Evolutionary conservation across 805 yeast species (phyloP), one percentile per base, ranked within the genome.

Genomic region (Zygosaccharomyces gambellarensis): DNA sequence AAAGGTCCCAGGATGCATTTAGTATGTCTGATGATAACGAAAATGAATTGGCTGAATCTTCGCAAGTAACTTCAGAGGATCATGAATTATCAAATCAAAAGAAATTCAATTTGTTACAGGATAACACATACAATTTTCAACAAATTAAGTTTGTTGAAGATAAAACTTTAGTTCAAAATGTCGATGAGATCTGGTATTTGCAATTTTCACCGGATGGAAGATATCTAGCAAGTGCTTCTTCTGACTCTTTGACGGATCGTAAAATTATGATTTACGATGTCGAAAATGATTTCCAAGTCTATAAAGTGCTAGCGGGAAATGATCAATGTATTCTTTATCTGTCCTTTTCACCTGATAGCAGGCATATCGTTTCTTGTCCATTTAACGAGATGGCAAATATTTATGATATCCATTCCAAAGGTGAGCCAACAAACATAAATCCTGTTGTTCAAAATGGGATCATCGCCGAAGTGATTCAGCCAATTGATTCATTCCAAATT

Each of bases 101-200:
- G 7, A 52, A 48, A 22, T 58, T 54, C 39, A 57, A 59, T 40
- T 39, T 59, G 27, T 45, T 59, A 12, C 60, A 61, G 27, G 58
- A 53, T 42, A 54, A 58, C 45, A 48, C 53, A 46, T 32, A 57
- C 22, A 55, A 49, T 21, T 58, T 55, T 17, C 56, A 53, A 14
- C 54, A 57, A 39, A 54, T 56, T 29, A 47, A 51, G n/a, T 58
- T 58, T 45, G 44, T 44, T 1, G 59, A 63, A 21, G 55, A 48
- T 11, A 57, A 54, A 21, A 58, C 62, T 4, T 47, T 65, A 11
- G 46, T 67, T 0, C 71, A 74, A 39, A 94, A 87, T 59, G 65
- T 70, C 0, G 81, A 83, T 60, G 96, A 90, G 64, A 92, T 88
- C 10, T 90, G 97, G 97, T 85, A 75, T 61, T 74, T 85, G 11